Evolutionary conservation across 768 basidiomycete species (phyloP), one percentile per base, ranked within the genome.

Genomic region (Inosperma sp.): DNA sequence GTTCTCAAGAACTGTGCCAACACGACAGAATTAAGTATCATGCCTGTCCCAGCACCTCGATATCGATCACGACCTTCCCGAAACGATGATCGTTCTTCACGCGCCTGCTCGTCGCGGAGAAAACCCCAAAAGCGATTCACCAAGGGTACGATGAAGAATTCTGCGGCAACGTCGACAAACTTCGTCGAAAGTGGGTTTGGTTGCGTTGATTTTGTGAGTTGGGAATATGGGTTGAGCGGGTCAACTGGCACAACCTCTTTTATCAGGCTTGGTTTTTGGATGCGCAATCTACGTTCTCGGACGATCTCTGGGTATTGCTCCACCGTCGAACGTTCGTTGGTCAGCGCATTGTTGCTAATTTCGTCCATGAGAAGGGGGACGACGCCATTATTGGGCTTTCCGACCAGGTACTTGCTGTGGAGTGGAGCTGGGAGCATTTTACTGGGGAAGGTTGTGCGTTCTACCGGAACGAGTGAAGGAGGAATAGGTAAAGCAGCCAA

Each of bases 91-190:
- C 88, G 78, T 45, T 81, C 78, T 60, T 92, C 88, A 30, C 90
- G 77, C 2, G 79, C 75, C 58, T 88, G 83, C 60, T 89, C 84
- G 58, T 95, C 92, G 6, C 88, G 81, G 37, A 96, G 79, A 69
- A 94, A 91, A n/a, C 77, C 62, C 93, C 93, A 99, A 68, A 98
- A 96, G n/a, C 85, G 81, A 58, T 93, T 87, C 68, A 97, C 79
- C 46, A 98, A 72, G 0, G 96, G 96, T 52, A 84, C 80, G 44
- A 96, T 79, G 70, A 97, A 98, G 67, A 71, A 84, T 62, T 93
- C 91, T 0, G 88, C 88, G 0, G 93, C 92, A 22, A 98, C 70
- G 46, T 80, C 76, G 16, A 80, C 81, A 61, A 86, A 88, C 2
- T 77, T 71, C 6, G 65, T 69, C 7, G 49, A 56, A 53, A 55